Percentiles rank a stretch among this genome's conserved stretches.
Conservation (phyloP, 768 basidiomycete genomes). For the Naganishia randhawae region DNA sequence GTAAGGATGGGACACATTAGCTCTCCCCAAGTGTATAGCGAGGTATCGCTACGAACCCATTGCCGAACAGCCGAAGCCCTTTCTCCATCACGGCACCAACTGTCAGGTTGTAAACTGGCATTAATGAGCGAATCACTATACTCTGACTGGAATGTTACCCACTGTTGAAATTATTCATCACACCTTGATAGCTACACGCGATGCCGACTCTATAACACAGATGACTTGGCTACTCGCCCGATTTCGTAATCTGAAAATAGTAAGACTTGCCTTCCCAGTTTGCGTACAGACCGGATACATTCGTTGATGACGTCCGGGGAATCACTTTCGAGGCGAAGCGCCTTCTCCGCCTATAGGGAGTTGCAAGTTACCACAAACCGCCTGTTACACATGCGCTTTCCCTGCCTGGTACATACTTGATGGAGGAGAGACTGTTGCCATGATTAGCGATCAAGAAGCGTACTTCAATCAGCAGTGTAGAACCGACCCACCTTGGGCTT, state of each 20-base stretch:
- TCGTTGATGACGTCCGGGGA: slow-evolving; percentile 64
- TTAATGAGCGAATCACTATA: no score
- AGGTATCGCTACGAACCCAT: slow-evolving; percentile 56
- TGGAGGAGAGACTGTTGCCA: neutral
- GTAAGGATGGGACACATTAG: neutral
- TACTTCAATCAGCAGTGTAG: slow-evolving; percentile 43
- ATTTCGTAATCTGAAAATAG: neutral
- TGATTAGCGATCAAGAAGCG: neutral
- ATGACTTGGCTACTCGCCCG: neutral
- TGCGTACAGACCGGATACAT: slow-evolving; percentile 54
- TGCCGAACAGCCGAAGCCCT: slow-evolving; percentile 66
- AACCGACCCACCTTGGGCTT: slow-evolving; percentile 60
- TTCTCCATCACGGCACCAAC: slow-evolving; percentile 74
- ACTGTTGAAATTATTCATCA: slow-evolving; percentile 57
- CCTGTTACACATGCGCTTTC: neutral
- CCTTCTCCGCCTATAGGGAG: slow-evolving; percentile 54
- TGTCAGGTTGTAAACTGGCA: neutral
- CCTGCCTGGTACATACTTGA: neutral
- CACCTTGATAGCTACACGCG: slow-evolving; percentile 66
- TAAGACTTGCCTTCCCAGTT: slow-evolving; percentile 55
- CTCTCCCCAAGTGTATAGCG: neutral
- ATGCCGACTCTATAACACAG: slow-evolving; percentile 53
- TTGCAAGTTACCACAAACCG: neutral
- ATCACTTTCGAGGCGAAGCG: slow-evolving; percentile 73
- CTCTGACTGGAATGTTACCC: neutral